phyloP scores from a whole-genome alignment of 2,329 filamentous ascomycete species.

The Arthrobotrys pseudoclavata region DNA sequence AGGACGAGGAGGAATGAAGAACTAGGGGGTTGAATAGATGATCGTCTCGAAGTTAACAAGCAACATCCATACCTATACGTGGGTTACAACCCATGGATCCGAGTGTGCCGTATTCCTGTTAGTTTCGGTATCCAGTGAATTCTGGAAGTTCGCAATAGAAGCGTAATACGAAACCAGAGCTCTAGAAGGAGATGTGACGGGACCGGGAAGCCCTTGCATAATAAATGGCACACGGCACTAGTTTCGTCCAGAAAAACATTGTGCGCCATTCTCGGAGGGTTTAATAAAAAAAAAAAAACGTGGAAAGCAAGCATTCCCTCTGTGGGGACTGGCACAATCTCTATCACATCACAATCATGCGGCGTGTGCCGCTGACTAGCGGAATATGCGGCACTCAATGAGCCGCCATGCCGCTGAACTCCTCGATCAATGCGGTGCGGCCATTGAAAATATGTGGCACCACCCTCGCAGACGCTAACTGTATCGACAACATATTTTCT shows the following conservation, averaged over 20 bases:
- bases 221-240: conserved; percentile 17
- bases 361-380: not conserved
- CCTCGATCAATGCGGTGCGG: conserved; percentile 33
- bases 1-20: conserved; percentile 28
- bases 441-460: conserved; percentile 28
- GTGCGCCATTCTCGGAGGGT: conserved; percentile 20
- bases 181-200: conserved; percentile 38
- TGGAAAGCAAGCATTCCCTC: conserved; percentile 42
- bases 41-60: conserved; percentile 29
- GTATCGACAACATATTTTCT: conserved; percentile 9
- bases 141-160: not conserved
- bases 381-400: conserved; percentile 25
- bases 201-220: conserved; percentile 28
- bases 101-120: not conserved
- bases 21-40: conserved; percentile 40
- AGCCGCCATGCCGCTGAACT: conserved; percentile 14
- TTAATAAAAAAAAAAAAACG: conserved; percentile 35
- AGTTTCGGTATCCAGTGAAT: not conserved
- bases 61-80: conserved; percentile 1
- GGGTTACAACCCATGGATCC: not conserved
- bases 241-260: conserved; percentile 1
- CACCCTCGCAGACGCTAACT: conserved; percentile 26
- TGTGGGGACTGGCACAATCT: conserved; percentile 10
- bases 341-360: conserved; percentile 4
- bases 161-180: conserved; percentile 32